Conservation (phyloP, 257 asterid species). For the Perilla frutescens region DNA sequence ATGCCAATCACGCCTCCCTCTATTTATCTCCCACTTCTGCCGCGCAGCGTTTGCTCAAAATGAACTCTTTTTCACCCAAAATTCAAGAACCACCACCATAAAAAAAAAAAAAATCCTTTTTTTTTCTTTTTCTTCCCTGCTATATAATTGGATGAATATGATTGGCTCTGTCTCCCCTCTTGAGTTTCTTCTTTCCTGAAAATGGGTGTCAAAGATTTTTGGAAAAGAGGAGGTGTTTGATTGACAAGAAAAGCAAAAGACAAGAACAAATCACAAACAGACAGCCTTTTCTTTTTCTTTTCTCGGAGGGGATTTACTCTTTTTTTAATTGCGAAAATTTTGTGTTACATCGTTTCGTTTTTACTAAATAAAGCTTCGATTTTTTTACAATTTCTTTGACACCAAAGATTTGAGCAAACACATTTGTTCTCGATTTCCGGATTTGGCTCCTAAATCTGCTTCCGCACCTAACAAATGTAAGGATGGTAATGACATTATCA, state of each 20-base stretch:
- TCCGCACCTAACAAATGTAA: constrained; percentile 68
- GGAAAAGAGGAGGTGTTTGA: constrained; percentile 42
- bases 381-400: constrained; percentile 33
- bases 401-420: constrained; percentile 44
- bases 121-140: background rate
- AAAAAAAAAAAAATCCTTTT: background rate
- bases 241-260: constrained; percentile 52
- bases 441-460: constrained; percentile 66
- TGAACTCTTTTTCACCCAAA: background rate
- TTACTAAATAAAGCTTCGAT: constrained; percentile 19
- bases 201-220: constrained; percentile 37
- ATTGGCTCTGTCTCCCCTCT: constrained; percentile 26
- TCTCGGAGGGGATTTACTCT: constrained; percentile 23
- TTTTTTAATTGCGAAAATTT: constrained; percentile 23
- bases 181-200: constrained; percentile 20
- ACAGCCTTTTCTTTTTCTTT: constrained; percentile 38
- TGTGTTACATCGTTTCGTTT: constrained; percentile 24
- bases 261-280: constrained; percentile 37
- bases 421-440: constrained; percentile 53
- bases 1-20: constrained; percentile 7
- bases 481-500: constrained; percentile 38
- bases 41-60: constrained; percentile 38
- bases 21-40: background rate
- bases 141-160: constrained; percentile 14
- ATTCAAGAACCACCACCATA: too few relatives aligned